Conservation (phyloP, 805 yeast species). For the Hagleromyces aurorensis region DNA sequence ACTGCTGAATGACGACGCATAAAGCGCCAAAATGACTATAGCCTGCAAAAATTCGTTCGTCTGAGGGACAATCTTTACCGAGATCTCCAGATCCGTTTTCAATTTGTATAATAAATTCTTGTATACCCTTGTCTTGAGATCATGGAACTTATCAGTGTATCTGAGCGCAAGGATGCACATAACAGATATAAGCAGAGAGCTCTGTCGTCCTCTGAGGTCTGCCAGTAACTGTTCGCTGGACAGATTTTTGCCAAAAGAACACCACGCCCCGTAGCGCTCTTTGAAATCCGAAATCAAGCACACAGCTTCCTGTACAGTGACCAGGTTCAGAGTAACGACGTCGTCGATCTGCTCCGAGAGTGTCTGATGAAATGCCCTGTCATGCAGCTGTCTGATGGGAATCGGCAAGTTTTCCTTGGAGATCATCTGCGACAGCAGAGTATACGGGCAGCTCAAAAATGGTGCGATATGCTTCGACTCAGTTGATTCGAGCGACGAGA, state of each 20-base stretch:
- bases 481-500: constrained; percentile 4
- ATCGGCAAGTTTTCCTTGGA: constrained; percentile 13
- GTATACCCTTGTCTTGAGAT: constrained; percentile 36
- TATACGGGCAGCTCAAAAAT: constrained; percentile 11
- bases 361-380: constrained; percentile 5
- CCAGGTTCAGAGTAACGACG: constrained; percentile 42
- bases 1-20: constrained; percentile 53
- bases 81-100: constrained; percentile 40
- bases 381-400: constrained; percentile 11
- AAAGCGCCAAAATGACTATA: constrained; percentile 54
- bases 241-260: constrained; percentile 52
- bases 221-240: constrained; percentile 43
- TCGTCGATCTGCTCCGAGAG: constrained; percentile 32
- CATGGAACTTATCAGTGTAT: constrained; percentile 29
- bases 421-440: constrained; percentile 13
- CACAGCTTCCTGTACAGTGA: constrained; percentile 41
- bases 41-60: constrained; percentile 61
- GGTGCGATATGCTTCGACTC: constrained; percentile 11
- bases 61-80: constrained; percentile 37
- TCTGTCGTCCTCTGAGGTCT: constrained; percentile 37
- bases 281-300: constrained; percentile 50
- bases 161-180: constrained; percentile 58
- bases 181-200: constrained; percentile 58
- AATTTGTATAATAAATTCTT: constrained; percentile 39
- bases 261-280: constrained; percentile 70